phyloP scores from a whole-genome alignment of 148 eudicot species.

The Chenopodium berlandieri region DNA sequence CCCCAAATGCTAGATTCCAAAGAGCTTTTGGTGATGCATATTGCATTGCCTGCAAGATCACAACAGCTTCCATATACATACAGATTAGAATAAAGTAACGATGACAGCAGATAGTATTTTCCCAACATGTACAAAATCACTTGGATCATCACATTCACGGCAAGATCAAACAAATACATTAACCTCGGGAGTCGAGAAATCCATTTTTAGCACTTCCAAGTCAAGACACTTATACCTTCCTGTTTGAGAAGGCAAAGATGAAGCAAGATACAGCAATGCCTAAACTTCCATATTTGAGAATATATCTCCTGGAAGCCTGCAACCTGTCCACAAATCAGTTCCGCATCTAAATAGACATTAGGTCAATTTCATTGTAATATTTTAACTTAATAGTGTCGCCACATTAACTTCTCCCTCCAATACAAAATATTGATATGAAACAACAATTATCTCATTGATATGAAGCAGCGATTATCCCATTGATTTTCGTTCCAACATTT shows the following conservation, averaged over 20 bases:
- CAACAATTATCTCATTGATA: background rate
- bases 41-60: conserved; percentile 88
- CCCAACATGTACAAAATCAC: background rate
- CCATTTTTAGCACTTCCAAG: background rate
- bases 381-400: background rate
- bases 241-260: conserved; percentile 58
- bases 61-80: conserved; percentile 45
- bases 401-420: background rate
- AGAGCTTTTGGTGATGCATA: conserved; percentile 96
- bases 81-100: conserved; percentile 26
- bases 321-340: conserved; percentile 69
- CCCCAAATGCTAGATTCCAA: conserved; percentile 83
- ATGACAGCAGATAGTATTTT: background rate
- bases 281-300: conserved; percentile 89
- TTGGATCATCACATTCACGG: background rate
- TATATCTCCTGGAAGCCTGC: conserved; percentile 83
- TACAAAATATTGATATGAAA: background rate
- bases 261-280: conserved; percentile 76
- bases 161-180: conserved; percentile 10
- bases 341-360: conserved; percentile 25
- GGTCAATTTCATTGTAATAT: conserved; percentile 11
- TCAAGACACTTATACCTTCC: conserved; percentile 59
- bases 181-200: background rate
- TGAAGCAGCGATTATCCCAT: background rate
- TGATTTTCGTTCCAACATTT: background rate